Evolutionary conservation across 768 basidiomycete species (phyloP).

Genomic region (Amanita rubescens): DNA sequence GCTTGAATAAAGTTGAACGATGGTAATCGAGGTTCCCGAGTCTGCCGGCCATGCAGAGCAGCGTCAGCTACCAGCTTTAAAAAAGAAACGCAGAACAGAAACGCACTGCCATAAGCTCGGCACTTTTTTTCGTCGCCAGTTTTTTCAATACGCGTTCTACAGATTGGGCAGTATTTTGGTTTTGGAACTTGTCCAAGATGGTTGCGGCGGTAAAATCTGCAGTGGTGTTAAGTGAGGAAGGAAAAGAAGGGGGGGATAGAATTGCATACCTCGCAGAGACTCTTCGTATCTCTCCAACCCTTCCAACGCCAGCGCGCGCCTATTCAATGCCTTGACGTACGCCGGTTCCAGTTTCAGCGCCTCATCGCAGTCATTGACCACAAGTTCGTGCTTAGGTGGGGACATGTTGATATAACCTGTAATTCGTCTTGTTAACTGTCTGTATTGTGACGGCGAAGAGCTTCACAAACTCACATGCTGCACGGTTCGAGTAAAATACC

Average conservation of each 20-base stretch:
- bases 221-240: background rate
- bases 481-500: slow-evolving; percentile 95
- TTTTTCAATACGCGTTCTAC: slow-evolving; percentile 93
- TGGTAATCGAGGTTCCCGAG: slow-evolving; percentile 76
- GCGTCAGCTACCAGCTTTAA: background rate
- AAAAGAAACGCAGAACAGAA: background rate
- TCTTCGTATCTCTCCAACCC: slow-evolving; percentile 66
- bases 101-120: slow-evolving; percentile 64
- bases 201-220: slow-evolving; percentile 95
- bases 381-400: slow-evolving; percentile 76
- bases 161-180: slow-evolving; percentile 64
- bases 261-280: slow-evolving; percentile 70
- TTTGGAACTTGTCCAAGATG: slow-evolving; percentile 89
- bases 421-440: background rate
- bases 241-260: background rate
- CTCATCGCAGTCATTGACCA: slow-evolving; percentile 82
- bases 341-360: slow-evolving; percentile 76
- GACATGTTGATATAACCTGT: slow-evolving; percentile 87
- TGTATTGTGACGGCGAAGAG: background rate
- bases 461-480: slow-evolving; percentile 72
- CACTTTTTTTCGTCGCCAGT: slow-evolving; percentile 65
- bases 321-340: slow-evolving; percentile 89
- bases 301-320: slow-evolving; percentile 83
- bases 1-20: slow-evolving; percentile 89
- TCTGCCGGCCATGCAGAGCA: slow-evolving; percentile 25